Base-by-base conservation (phyloP, 2,329 filamentous ascomycete species). In the Corniculantispora saksenae region DNA sequence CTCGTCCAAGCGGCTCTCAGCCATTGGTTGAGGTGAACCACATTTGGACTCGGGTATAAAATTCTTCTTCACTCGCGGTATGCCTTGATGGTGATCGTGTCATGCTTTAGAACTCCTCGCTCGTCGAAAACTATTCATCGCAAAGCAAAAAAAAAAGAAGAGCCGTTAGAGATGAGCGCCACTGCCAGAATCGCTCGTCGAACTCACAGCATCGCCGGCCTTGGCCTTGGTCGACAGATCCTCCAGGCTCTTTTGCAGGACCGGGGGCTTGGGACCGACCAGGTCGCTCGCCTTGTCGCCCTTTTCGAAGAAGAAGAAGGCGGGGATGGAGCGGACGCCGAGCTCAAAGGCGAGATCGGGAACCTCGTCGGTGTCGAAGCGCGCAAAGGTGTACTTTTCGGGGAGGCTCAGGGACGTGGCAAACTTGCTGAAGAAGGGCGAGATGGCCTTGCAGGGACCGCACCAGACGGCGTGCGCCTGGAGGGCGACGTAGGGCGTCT, bases 391-490 rank as follows among this genome's bases (percentile, higher is more conserved):
- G 57, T 83, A 79, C 51, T 77, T 74, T 60, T 81, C 78, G 21
- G 79, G 77, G 27, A 77, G 67, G 64, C 73, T 68, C 68, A 72
- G 69, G 40, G 70, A 69, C 56, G 73, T 73, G 54, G 85, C 81
- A 61, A 86, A 79, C 71, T 81, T 77, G 66, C 70, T 72, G 80
- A 82, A 88, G 66, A 83, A 70, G 67, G 86, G 86, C 25, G 84
- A 82, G 72, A 88, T 87, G 70, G 78, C 77, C 76, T 85, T 86
- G 83, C 86, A 88, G 32, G 86, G 86, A 47, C 80, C 81, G 76
- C 86, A 88, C 86, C 86, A 88, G 71, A 82, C 78, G 66, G 86
- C 85, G 76, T 79, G 83, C 77, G 87, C 86, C 73, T 88, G 84
- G 68, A 85, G 76, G 66, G 82, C 80, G 68, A 87, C 83, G 75